These are phyloP conservation scores for Hanseniaspora guilliermondii DNA, from an alignment of 805 yeast genomes.

Conservation along the genomic window DNA sequence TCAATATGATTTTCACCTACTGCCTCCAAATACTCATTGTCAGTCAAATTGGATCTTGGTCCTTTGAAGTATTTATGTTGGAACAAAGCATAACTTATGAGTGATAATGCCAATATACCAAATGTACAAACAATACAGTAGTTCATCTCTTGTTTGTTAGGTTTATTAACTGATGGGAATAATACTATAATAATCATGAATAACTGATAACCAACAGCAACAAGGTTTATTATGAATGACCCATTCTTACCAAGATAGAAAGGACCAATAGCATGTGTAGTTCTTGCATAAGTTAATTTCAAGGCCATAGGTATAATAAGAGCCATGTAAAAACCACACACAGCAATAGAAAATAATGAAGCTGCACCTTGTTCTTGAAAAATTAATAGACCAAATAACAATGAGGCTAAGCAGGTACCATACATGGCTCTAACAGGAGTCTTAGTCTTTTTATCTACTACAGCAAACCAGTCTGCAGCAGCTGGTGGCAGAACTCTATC, in stretches of 20 bases:
- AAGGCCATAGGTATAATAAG: slow-evolving; percentile 51
- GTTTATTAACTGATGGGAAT: slow-evolving; percentile 41
- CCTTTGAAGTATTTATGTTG: slow-evolving; percentile 46
- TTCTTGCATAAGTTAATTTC: slow-evolving; percentile 37
- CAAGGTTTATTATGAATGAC: slow-evolving; percentile 34
- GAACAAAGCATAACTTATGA: slow-evolving; percentile 37
- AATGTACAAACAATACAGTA: slow-evolving; percentile 51
- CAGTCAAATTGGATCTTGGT: slow-evolving; percentile 31
- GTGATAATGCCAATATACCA: slow-evolving; percentile 43
- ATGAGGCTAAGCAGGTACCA: slow-evolving; percentile 40
- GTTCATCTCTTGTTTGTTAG: slow-evolving; percentile 43
- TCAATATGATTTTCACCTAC: slow-evolving; percentile 17
- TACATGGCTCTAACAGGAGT: slow-evolving; percentile 54
- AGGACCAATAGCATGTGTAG: slow-evolving; percentile 46
- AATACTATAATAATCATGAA: slow-evolving; percentile 43
- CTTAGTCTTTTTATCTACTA: slow-evolving; percentile 39
- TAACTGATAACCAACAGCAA: slow-evolving; percentile 36
- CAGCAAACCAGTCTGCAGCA: slow-evolving; percentile 42
- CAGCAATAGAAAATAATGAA: slow-evolving; percentile 55
- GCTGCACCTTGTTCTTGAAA: slow-evolving; percentile 47
- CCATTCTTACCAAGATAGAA: slow-evolving; percentile 43
- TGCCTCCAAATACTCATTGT: slow-evolving; percentile 21
- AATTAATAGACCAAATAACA: slow-evolving; percentile 44
- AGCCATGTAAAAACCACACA: slow-evolving; percentile 51
- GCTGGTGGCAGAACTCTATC: slow-evolving; percentile 58